Evolutionary conservation across 2,329 filamentous ascomycete species (phyloP).

Genomic region (Thielaviopsis populi): DNA sequence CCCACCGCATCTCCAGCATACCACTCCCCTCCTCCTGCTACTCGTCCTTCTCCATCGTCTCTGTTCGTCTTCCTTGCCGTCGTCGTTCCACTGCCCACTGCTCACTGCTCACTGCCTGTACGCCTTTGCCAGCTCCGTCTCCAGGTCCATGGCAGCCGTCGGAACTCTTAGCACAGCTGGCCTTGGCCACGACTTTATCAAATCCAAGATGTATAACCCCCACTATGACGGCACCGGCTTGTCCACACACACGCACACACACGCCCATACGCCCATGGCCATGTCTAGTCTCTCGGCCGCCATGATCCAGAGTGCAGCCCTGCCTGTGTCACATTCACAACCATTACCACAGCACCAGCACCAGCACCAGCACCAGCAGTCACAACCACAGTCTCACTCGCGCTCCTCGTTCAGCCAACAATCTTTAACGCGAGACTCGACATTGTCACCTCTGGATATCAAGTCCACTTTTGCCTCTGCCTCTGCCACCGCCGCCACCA

Average conservation of each 20-base stretch:
- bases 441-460: neutral
- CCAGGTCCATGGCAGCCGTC: constrained; percentile 14
- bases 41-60: neutral
- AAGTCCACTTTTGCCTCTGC: constrained; percentile 2
- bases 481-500: neutral
- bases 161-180: constrained; percentile 11
- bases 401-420: constrained; percentile 7
- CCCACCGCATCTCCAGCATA: neutral
- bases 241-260: neutral
- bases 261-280: constrained; percentile 7
- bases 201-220: constrained; percentile 14
- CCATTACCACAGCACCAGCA: neutral
- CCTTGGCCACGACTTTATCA: constrained; percentile 15
- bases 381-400: neutral
- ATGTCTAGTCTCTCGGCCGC: constrained; percentile 9
- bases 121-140: neutral
- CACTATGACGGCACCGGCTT: constrained; percentile 7
- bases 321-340: constrained; percentile 3
- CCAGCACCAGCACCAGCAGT: neutral
- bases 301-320: neutral
- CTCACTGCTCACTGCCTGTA: neutral
- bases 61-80: neutral
- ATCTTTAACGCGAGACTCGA: neutral
- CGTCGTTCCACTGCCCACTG: neutral
- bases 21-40: neutral